These are phyloP conservation scores for Oryza brachyantha DNA, from an alignment of 176 grass and related monocot species.

Conservation along the genomic window DNA sequence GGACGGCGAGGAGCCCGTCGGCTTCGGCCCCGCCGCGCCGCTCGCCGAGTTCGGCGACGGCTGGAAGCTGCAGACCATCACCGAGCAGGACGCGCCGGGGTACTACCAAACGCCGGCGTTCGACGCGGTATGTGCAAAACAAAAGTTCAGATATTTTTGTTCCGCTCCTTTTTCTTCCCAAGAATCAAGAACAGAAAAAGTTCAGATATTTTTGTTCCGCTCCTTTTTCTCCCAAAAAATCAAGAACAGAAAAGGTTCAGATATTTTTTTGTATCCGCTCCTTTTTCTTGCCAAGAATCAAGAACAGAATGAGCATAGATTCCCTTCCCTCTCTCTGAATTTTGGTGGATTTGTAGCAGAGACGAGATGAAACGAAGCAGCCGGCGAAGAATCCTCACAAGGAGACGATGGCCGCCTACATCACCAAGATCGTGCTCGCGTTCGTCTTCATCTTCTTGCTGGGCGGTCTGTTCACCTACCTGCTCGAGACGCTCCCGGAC, in stretches of 20 bases:
- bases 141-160: neutral
- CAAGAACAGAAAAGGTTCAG: neutral
- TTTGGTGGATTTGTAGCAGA: constrained; percentile 28
- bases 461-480: constrained; percentile 60
- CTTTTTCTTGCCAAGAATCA: neutral
- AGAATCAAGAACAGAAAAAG: neutral
- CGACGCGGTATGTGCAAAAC: neutral
- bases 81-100: constrained; percentile 36
- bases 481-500: constrained; percentile 68
- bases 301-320: neutral
- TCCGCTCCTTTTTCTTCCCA: neutral
- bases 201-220: neutral
- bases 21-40: constrained; percentile 65
- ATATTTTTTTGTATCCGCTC: neutral
- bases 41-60: constrained; percentile 71
- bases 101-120: neutral
- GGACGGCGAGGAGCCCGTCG: constrained; percentile 79
- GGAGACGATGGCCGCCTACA: constrained; percentile 12
- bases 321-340: neutral
- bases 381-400: constrained; percentile 3
- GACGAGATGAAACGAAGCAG: constrained; percentile 20
- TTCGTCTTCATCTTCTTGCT: constrained; percentile 78
- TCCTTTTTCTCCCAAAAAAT: neutral
- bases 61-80: constrained; percentile 83
- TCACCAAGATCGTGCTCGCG: constrained; percentile 59